phyloP scores from a whole-genome alignment of 2,329 filamentous ascomycete genomes.

The Dothistroma pini region DNA sequence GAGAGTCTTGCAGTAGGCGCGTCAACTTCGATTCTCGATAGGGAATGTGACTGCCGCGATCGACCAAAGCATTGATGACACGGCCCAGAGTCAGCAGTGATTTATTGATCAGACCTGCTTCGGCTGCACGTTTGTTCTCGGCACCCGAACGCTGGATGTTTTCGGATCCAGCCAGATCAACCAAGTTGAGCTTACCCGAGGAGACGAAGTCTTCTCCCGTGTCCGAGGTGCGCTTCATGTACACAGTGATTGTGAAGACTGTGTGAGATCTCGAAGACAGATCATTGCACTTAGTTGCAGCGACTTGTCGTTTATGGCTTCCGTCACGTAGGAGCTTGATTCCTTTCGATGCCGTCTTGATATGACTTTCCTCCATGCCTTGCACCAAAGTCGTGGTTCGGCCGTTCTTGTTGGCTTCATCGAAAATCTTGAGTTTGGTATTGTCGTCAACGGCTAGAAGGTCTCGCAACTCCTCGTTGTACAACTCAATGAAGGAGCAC shows the following conservation, averaged over 20 bases:
- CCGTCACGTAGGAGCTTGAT: slow-evolving; percentile 86
- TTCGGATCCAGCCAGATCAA: slow-evolving; percentile 94
- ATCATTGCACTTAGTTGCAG: slow-evolving; percentile 99
- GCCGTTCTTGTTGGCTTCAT: slow-evolving; percentile 84
- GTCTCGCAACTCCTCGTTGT: slow-evolving; percentile 95
- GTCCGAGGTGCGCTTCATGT: slow-evolving; percentile 76
- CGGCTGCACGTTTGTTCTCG: slow-evolving; percentile 94
- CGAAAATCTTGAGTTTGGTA: slow-evolving; percentile 89
- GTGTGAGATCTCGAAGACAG: slow-evolving; percentile 96
- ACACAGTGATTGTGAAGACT: slow-evolving; percentile 92
- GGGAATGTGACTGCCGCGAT: slow-evolving; percentile 84
- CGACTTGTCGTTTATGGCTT: slow-evolving; percentile 93
- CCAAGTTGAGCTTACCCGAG: slow-evolving; percentile 90
- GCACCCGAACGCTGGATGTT: slow-evolving; percentile 97
- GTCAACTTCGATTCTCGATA: slow-evolving; percentile 95
- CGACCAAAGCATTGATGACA: slow-evolving; percentile 96
- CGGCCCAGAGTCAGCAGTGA: slow-evolving; percentile 89
- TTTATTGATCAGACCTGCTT: slow-evolving; percentile 97
- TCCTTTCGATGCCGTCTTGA: slow-evolving; percentile 77
- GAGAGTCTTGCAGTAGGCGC: slow-evolving; percentile 87
- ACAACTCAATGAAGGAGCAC: slow-evolving; percentile 97
- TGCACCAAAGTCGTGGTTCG: slow-evolving; percentile 83
- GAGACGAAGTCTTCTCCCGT: slow-evolving; percentile 86
- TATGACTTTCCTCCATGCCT: slow-evolving; percentile 95
- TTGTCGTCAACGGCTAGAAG: slow-evolving; percentile 77